Conservation (phyloP, 2,329 filamentous ascomycete species). For the Beauveria bassiana region DNA sequence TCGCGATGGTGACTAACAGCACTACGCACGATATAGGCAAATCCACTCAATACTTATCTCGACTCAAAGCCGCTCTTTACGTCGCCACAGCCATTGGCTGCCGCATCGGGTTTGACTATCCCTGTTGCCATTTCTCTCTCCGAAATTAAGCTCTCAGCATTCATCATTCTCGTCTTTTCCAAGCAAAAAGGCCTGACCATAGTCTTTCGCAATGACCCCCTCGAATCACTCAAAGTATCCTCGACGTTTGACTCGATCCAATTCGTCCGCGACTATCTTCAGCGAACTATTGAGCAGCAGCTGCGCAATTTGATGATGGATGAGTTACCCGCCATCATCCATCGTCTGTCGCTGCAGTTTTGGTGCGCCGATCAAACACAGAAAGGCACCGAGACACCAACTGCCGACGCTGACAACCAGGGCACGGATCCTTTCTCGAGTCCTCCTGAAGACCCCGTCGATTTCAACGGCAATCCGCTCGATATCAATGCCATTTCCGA, state of each 20-base stretch:
- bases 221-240: conserved; percentile 96
- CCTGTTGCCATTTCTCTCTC: conserved; percentile 96
- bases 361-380: conserved; percentile 77
- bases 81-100: conserved; percentile 84
- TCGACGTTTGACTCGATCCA: conserved; percentile 99
- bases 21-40: conserved; percentile 52
- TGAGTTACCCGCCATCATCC: conserved; percentile 91
- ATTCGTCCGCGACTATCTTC: conserved; percentile 93
- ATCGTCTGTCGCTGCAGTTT: conserved; percentile 77
- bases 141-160: conserved; percentile 90
- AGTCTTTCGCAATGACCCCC: conserved; percentile 94
- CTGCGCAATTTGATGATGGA: conserved; percentile 95
- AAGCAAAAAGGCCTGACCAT: conserved; percentile 94
- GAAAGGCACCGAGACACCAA: conserved; percentile 40
- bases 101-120: conserved; percentile 86
- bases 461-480: conserved; percentile 68
- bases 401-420: conserved; percentile 46
- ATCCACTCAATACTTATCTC: conserved; percentile 92
- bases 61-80: conserved; percentile 87
- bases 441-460: conserved; percentile 73
- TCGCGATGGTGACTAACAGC: conserved; percentile 5
- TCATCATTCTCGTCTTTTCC: conserved; percentile 96
- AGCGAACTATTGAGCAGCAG: conserved; percentile 91
- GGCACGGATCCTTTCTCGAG: conserved; percentile 74
- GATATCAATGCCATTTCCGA: conserved; percentile 69